Evolutionary conservation across 2,329 filamentous ascomycete genomes (phyloP), one percentile per base, ranked within the genome.

Genomic region (Aaosphaeria arxii): DNA sequence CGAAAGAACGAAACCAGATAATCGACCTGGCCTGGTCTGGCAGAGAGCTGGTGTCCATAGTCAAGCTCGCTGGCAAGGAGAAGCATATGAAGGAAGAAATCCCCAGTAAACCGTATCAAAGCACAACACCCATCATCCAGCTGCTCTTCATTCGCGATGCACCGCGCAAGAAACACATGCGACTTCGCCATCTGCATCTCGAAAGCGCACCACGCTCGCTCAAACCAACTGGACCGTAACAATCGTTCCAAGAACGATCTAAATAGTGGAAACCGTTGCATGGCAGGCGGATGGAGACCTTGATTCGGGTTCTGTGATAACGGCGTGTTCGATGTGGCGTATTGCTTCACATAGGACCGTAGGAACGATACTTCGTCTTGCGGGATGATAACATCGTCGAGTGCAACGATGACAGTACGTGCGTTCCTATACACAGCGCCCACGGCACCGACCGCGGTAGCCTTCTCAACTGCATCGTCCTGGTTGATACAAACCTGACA

Each of bases 151-250:
- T 56, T 46, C 11, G 57, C 53, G 4, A 58, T 56, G 47, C 68
- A 72, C 11, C 70, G 69, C 5, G 74, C 55, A 0, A 76, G 57
- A 49, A 76, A 75, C 11, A 76, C 58, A 49, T 72, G 71, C 30
- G 65, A 61, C 40, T 64, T 62, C 5, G 66, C 71, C 41, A 74
- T 58, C 29, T 65, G 58, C 70, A 76, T 72, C 56, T 76, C 73
- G 48, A 74, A 71, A 42, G 66, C 56, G 48, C 73, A 76, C 73
- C 73, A 76, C 7, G 73, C 73, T 38, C 73, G 61, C 43, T 68
- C 66, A 52, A 75, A 75, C 70, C 71, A 76, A 2, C 64, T 66
- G 7, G 73, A 74, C 32, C 58, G 60, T 17, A 74, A 53, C 5
- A 75, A 48, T 49, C 62, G 71, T 59, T 57, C 66, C 49, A 59